phyloP scores from a whole-genome alignment of 2,329 filamentous ascomycete genomes.

The Monilinia fructicola region DNA sequence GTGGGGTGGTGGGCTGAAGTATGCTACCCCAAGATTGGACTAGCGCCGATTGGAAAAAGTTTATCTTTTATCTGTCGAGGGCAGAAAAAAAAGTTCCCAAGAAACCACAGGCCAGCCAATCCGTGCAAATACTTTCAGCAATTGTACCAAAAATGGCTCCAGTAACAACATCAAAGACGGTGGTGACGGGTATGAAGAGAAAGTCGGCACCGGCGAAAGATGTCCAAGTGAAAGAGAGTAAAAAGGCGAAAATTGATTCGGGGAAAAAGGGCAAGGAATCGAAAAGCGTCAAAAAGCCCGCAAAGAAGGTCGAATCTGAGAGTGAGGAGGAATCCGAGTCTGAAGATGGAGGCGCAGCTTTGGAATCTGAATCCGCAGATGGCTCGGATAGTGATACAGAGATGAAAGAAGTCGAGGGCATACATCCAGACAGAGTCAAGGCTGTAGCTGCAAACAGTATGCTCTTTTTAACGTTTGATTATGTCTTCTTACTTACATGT shows the following conservation, averaged over 20 bases:
- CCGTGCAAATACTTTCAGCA: conserved; percentile 8
- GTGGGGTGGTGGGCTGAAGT: conserved; percentile 17
- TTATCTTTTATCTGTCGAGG: conserved; percentile 23
- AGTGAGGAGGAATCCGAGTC: conserved; percentile 40
- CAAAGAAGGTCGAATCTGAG: conserved; percentile 41
- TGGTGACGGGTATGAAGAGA: conserved; percentile 54
- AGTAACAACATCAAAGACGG: conserved; percentile 46
- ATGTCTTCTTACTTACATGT: conserved; percentile 39
- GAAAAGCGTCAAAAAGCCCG: conserved; percentile 28
- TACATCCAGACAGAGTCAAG: conserved; percentile 41
- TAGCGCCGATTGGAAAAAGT: conserved; percentile 30
- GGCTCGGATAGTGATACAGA: conserved; percentile 43
- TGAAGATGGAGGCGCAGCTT: conserved; percentile 40
- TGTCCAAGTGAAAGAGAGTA: conserved; percentile 46
- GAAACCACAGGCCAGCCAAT: conserved; percentile 12
- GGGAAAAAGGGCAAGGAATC: conserved; percentile 21
- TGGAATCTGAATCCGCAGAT: conserved; percentile 39
- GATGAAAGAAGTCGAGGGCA: conserved; percentile 38
- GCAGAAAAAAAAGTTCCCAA: conserved; percentile 27
- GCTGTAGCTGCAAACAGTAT: conserved; percentile 37
- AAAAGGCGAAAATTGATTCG: conserved; percentile 51
- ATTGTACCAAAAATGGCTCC: conserved; percentile 37
- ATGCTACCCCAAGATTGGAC: conserved; percentile 27
- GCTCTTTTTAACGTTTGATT: conserved; percentile 34
- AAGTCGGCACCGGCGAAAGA: conserved; percentile 53